These are phyloP conservation scores for Psidium friedrichsthalianum DNA, from an alignment of 345 rosid genomes.

Conservation along the genomic window DNA sequence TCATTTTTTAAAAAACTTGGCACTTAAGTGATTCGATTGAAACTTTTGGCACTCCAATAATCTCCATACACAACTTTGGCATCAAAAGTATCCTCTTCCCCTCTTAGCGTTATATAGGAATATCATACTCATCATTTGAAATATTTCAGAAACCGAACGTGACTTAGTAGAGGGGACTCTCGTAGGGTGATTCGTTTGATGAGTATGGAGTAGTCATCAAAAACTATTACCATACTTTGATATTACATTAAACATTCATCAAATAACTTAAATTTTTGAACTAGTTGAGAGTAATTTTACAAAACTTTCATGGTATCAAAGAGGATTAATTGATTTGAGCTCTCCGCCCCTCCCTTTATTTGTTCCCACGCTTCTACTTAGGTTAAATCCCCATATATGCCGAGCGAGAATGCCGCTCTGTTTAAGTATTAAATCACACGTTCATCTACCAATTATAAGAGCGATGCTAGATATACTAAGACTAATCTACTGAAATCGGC, in stretches of 20 bases:
- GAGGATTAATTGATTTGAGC: neutral
- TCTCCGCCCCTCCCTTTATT: neutral
- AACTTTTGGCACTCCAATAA: no score
- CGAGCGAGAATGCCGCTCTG: neutral
- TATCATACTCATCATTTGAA: neutral
- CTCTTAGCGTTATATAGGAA: neutral
- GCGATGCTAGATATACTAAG: neutral
- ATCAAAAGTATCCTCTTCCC: no score
- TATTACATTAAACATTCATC: neutral
- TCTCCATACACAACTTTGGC: no score
- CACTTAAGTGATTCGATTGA: no score
- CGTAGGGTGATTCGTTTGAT: neutral
- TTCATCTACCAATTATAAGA: neutral
- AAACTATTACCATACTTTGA: neutral
- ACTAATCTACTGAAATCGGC: neutral
- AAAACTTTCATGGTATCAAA: neutral
- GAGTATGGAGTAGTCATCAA: neutral
- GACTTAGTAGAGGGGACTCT: neutral
- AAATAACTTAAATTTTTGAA: neutral
- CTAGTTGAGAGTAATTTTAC: neutral
- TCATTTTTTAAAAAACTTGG: no score
- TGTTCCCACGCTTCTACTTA: neutral
- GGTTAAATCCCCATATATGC: neutral
- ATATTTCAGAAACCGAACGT: neutral
- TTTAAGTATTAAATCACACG: neutral